These are phyloP conservation scores for Mastigamoeba balamuthi DNA, from an alignment of 78 protist genomes.

Conservation along the genomic window DNA sequence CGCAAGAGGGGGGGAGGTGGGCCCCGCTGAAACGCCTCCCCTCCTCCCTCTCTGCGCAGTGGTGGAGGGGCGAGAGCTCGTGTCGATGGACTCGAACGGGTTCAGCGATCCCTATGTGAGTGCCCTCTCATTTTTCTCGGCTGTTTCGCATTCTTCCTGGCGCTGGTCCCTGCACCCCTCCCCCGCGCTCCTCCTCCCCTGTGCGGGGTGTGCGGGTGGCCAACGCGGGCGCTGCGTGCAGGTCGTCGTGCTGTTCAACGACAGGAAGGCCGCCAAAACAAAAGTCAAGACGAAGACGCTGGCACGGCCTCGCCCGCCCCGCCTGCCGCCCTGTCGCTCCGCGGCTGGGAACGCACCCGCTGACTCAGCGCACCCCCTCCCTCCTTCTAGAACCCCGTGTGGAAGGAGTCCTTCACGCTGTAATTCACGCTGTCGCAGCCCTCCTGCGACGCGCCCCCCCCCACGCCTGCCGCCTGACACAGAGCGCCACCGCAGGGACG, in stretches of 20 bases:
- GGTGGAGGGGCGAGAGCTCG: neutral
- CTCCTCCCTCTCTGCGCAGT: neutral
- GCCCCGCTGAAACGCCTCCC: neutral
- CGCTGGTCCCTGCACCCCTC: too few species aligned
- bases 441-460: neutral
- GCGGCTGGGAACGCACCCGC: too few species aligned
- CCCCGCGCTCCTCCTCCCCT: too few species aligned
- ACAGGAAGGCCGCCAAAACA: neutral
- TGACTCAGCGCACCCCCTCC: too few species aligned
- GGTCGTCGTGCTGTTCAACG: neutral
- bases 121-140: neutral
- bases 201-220: too few species aligned
- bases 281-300: neutral
- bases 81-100: neutral
- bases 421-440: too few species aligned
- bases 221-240: too few species aligned
- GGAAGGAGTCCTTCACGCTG: too few species aligned
- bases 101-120: neutral
- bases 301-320: too few species aligned
- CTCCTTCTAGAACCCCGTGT: too few species aligned
- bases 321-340: too few species aligned
- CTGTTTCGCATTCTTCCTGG: neutral
- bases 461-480: neutral
- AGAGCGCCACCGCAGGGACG: neutral
- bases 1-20: too few species aligned